Base-by-base conservation (phyloP, 169 alveolate species). In the Plasmodium fragile region DNA sequence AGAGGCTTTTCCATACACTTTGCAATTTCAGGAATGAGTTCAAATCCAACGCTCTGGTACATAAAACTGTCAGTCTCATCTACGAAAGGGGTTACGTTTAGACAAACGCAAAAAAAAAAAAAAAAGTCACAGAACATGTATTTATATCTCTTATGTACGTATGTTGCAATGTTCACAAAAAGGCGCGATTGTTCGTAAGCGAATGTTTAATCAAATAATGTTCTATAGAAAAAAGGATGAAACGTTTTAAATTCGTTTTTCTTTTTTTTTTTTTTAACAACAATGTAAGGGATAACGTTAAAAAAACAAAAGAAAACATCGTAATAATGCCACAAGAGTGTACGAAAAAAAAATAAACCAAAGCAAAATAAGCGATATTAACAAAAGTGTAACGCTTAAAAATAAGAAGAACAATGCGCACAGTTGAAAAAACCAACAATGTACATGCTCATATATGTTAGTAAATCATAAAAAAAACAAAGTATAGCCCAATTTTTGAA, bases 31-130 rank as follows among this genome's bases (percentile, higher is more conserved):
- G 97, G 98, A 30, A 98, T 96, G 73, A 98, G 92, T 82, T 97
- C 99, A 39, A 98, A 97, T 0, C 99, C 99, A 8, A 98, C 99
- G 72, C 99, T 98, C 96, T 99, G 99, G 95, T 97, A 99, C 99
- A 98, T 99, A 93, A 95, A 99, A 82, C 99, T 97, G 95, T 98
- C 99, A 34, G 96, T 70, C 96, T 98, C 99, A 81, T 92, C 92
- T 73, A 92, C 79, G 65, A 84, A 84, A 70, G 94, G 36, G 94
- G 36, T 92, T 92, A n/a, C 82, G 69, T 72, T 72, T 7, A 25
- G 55, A 71, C 78, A 72, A 49, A 53, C 28, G 65, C 32, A 53
- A 84, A 84, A 39, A 53, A 84, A 84, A 84, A 84, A 73, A 72
- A 7, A 22, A 16, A 84, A 73, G 77, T 45, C 22, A 30, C 11